Evolutionary conservation across 78 protist genomes (phyloP).

Genomic region (Dictyostelium capitatum): DNA sequence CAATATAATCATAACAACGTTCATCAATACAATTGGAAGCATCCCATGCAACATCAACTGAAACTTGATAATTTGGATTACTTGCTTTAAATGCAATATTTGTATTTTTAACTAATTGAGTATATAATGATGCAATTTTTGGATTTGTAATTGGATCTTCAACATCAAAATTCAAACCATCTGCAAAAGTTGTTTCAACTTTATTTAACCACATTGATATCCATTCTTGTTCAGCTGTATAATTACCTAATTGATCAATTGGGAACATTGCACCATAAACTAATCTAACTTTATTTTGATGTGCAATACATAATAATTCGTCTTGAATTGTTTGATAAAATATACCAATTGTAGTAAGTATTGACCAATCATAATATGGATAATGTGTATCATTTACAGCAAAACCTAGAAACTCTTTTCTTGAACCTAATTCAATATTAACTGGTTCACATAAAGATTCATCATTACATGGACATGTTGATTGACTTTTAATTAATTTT

Average conservation of each 20-base stretch:
- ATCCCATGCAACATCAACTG: conserved; percentile 87
- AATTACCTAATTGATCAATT: conserved; percentile 37
- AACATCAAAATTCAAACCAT: conserved; percentile 80
- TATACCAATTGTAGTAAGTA: conserved; percentile 36
- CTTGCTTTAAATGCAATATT: conserved; percentile 31
- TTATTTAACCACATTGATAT: not conserved
- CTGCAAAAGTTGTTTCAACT: conserved; percentile 22
- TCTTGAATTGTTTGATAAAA: conserved; percentile 16
- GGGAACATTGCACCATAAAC: conserved; percentile 39
- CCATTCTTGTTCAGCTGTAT: conserved; percentile 27
- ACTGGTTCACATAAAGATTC: conserved; percentile 21
- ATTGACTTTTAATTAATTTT: too few relatives aligned
- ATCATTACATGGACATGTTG: conserved; percentile 59
- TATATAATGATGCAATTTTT: not conserved
- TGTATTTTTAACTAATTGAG: conserved; percentile 36
- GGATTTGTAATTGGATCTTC: conserved; percentile 56
- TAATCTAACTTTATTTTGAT: conserved; percentile 11
- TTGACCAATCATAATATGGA: conserved; percentile 25
- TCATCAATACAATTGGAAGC: conserved; percentile 78
- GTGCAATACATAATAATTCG: conserved; percentile 58
- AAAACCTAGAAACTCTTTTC: conserved; percentile 61
- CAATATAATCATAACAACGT: conserved; percentile 76
- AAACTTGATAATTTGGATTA: conserved; percentile 54
- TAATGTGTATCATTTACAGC: not conserved
- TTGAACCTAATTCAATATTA: not conserved